Percentiles rank a stretch among this genome's conserved stretches.
Conservation (phyloP, 495 filamentous ascomycete species). For the Penicillium waksmanii region DNA sequence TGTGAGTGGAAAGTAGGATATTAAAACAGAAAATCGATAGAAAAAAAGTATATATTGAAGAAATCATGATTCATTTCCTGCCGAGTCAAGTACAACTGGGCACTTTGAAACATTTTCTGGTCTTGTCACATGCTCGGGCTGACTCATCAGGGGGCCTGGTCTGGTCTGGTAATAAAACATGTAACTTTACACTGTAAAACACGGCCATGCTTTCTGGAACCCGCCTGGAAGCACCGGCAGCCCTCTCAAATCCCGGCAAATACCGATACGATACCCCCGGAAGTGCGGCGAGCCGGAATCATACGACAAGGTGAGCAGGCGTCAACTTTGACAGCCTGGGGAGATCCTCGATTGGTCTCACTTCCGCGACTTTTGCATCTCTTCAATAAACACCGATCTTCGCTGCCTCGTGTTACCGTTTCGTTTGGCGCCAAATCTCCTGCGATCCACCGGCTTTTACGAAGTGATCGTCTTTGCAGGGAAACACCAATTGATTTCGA, state of each 20-base stretch:
- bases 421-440: conserved; percentile 13
- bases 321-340: conserved; percentile 3
- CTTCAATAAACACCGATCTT: conserved; percentile 6
- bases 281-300: conserved; percentile 46
- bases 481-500: conserved; percentile 23
- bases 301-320: conserved; percentile 39
- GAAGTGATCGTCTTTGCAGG: conserved; percentile 23
- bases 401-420: conserved; percentile 6
- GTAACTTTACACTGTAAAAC: conserved; percentile 3
- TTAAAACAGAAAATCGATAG: not conserved
- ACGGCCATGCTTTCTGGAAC: not conserved
- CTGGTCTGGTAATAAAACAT: conserved; percentile 2
- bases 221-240: not conserved
- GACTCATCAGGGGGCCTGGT: conserved; percentile 2
- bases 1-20: not conserved
- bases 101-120: conserved; percentile 5
- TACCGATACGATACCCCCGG: conserved; percentile 25
- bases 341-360: conserved; percentile 7
- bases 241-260: not conserved
- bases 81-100: not conserved
- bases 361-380: not conserved
- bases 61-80: not conserved
- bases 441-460: conserved; percentile 24
- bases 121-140: conserved; percentile 7
- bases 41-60: not conserved